Percentiles rank a stretch among this genome's conserved stretches.
Evolutionary conservation across 768 basidiomycete species (phyloP).

Genomic region (Termitomyces sp.): DNA sequence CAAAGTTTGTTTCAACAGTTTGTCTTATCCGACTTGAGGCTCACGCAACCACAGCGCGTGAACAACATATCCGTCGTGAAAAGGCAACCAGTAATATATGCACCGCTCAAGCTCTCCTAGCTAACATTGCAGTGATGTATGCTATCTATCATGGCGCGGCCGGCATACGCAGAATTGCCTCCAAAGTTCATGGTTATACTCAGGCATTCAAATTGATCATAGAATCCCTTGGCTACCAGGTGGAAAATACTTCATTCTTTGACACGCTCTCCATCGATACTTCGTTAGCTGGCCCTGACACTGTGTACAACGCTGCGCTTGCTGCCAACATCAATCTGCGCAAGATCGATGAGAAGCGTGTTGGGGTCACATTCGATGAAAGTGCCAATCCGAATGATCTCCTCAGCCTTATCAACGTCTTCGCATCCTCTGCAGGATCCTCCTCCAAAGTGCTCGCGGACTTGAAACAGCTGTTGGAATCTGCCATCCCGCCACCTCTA

Average conservation of each 20-base stretch:
- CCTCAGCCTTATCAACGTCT: slow-evolving; percentile 73
- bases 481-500: slow-evolving; percentile 52
- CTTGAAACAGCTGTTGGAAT: slow-evolving; percentile 35
- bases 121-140: slow-evolving; percentile 99
- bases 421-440: slow-evolving; percentile 57
- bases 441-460: slow-evolving; percentile 37
- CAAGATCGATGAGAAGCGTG: slow-evolving; percentile 60
- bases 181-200: slow-evolving; percentile 87
- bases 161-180: slow-evolving; percentile 80
- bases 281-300: slow-evolving; percentile 46
- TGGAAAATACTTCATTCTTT: slow-evolving; percentile 76
- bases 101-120: slow-evolving; percentile 94
- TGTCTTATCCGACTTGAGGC: background rate
- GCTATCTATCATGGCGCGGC: slow-evolving; percentile 93
- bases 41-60: slow-evolving; percentile 56
- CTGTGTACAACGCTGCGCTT: slow-evolving; percentile 65
- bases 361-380: slow-evolving; percentile 93
- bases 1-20: slow-evolving; percentile 63
- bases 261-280: slow-evolving; percentile 86
- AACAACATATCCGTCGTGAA: slow-evolving; percentile 96
- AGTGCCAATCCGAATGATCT: slow-evolving; percentile 76
- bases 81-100: slow-evolving; percentile 99
- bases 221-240: slow-evolving; percentile 68
- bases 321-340: slow-evolving; percentile 81
- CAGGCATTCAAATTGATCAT: slow-evolving; percentile 67